Evolutionary conservation across 164 flowering plant genomes (phyloP).

Genomic region (Stephania japonica): DNA sequence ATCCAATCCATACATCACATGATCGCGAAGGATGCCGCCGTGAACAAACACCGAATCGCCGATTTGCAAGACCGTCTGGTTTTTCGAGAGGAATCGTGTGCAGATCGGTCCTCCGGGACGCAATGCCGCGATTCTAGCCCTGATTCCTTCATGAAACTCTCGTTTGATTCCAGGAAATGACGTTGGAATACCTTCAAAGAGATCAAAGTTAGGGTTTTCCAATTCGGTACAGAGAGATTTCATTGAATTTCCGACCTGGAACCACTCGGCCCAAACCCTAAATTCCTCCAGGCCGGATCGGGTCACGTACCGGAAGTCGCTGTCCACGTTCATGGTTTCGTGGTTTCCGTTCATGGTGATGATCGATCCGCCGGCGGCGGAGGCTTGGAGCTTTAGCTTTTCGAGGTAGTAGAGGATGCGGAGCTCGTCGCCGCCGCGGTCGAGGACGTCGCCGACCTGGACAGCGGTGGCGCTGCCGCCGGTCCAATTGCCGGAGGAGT

Average conservation of each 20-base stretch:
- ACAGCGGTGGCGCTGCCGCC: conserved; percentile 75
- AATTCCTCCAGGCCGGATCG: conserved; percentile 53
- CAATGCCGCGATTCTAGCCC: conserved; percentile 82
- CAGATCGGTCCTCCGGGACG: conserved; percentile 69
- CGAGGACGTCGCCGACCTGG: conserved; percentile 90
- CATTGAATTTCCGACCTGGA: conserved; percentile 51
- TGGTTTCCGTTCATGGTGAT: conserved; percentile 90
- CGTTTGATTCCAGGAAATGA: conserved; percentile 33
- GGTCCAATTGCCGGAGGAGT: conserved; percentile 45
- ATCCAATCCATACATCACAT: conserved; percentile 73
- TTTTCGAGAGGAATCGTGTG: conserved; percentile 62
- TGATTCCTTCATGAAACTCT: conserved; percentile 39
- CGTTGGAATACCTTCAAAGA: conserved; percentile 43
- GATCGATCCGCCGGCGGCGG: conserved; percentile 43
- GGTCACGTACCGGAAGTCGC: conserved; percentile 69
- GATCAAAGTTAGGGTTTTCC: conserved; percentile 27
- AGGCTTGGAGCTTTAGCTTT: conserved; percentile 64
- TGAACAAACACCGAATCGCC: conserved; percentile 92
- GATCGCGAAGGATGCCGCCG: conserved; percentile 71
- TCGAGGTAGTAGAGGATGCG: conserved; percentile 72
- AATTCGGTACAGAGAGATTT: conserved; percentile 49
- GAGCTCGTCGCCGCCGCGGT: conserved; percentile 87
- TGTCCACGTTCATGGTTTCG: conserved; percentile 84
- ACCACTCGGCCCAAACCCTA: conserved; percentile 70
- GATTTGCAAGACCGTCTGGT: conserved; percentile 57